Base-by-base conservation (phyloP, 225 moss, liverwort and hornwort species). In the Pseudoscleropodium purum region DNA sequence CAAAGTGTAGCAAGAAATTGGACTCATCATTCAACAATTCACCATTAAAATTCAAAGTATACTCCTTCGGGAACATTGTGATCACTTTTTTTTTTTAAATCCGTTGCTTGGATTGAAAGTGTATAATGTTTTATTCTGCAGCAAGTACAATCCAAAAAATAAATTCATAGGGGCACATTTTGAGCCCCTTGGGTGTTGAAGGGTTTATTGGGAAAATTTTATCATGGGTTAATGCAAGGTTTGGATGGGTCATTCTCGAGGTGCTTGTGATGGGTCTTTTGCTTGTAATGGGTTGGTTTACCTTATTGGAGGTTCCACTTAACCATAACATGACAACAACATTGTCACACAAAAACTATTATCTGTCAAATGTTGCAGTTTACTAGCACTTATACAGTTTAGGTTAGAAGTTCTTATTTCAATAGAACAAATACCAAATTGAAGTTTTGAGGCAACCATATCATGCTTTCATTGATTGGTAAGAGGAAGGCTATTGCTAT, bases 401-500 rank as follows among this genome's bases (percentile, higher is more conserved):
- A 3, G 19, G 11, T 18, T 47, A 6, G 6, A 56, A 18, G 56
- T 18, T 56, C 18, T 56, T 56, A 7, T 43, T 43, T 29, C 10
- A 27, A 43, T 26, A n/a, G 39, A 60, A 13, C 19, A 60, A 17
- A 41, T 41, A 3, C 39, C 4, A 18, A 59, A 39, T 41, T 27
- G 5, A 41, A 5, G 25, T 25, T 39, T 70, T 8, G 4, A 39
- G 39, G 70, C 39, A 70, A 25, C 8, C 21, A 3, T 41, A 2
- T 25, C 39, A 39, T 13, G 13, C 31, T 59, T 27, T 5, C 57
- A 56, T 56, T 7, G 79, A 26, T 37, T 26, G 17, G 4, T 57
- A 10, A 27, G 57, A 15, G 6, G 36, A 56, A 25, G 15, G 37
- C 25, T 67, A 37, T 0, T 0, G 0, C 2, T 36, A 6, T 20